Conservation (phyloP, 1,284 basidiomycete species). For the Leccinum fallax region DNA sequence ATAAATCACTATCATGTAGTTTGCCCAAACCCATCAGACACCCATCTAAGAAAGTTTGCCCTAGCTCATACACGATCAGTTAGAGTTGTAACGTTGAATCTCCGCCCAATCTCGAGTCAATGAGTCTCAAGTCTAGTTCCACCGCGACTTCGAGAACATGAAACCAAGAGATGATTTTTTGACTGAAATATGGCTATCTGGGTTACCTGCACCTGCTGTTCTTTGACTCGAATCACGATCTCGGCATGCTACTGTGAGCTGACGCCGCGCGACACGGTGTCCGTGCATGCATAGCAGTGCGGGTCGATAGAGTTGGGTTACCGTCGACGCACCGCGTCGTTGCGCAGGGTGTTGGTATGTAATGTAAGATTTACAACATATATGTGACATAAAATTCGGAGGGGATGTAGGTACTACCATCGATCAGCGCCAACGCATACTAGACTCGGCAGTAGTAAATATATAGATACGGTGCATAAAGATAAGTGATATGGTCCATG, state of each 20-base stretch:
- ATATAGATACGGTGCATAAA: background rate
- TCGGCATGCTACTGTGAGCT: background rate
- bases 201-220: background rate
- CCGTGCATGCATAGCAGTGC: background rate
- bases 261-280: background rate
- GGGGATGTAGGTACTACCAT: background rate
- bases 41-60: too few relatives aligned
- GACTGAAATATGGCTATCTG: too few relatives aligned
- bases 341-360: background rate
- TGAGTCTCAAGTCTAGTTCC: too few relatives aligned
- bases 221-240: background rate
- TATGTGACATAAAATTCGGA: background rate
- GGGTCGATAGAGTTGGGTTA: background rate
- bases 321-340: background rate
- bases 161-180: too few relatives aligned
- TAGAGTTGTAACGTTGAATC: too few relatives aligned
- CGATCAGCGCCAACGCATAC: background rate
- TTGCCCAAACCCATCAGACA: too few relatives aligned
- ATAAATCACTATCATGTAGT: too few relatives aligned
- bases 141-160: too few relatives aligned
- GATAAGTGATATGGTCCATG: background rate
- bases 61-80: too few relatives aligned
- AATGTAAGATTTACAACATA: background rate
- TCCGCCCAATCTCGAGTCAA: too few relatives aligned
- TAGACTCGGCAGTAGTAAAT: background rate